These are phyloP conservation scores for Rhinocladiella mackenziei DNA, from an alignment of 2,329 filamentous ascomycete species.

Conservation along the genomic window DNA sequence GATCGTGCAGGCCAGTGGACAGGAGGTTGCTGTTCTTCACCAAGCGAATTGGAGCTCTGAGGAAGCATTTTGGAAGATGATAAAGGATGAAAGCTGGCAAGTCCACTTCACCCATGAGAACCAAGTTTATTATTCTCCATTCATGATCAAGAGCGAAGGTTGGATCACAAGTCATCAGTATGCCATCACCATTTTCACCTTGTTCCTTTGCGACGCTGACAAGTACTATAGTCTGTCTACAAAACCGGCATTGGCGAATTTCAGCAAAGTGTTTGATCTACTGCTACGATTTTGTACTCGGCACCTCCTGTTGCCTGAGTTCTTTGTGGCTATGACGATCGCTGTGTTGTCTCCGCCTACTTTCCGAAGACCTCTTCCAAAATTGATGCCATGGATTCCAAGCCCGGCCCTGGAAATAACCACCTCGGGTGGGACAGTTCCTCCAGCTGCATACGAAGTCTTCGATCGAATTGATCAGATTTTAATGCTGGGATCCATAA, in stretches of 20 bases:
- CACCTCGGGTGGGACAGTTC: background rate
- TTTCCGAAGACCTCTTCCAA: background rate
- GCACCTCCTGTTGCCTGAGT: background rate
- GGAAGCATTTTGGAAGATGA: background rate
- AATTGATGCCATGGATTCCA: background rate
- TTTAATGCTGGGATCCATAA: background rate
- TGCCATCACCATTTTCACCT: background rate
- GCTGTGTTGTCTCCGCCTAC: background rate
- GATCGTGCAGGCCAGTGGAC: background rate
- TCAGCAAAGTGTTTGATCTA: background rate
- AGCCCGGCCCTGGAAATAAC: background rate
- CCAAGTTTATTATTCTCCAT: background rate
- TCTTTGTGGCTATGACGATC: background rate
- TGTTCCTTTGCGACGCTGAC: background rate
- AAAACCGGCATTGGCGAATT: background rate
- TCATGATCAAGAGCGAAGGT: background rate
- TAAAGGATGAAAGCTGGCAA: background rate
- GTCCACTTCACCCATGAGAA: background rate
- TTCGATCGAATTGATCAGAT: background rate
- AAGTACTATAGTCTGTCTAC: background rate
- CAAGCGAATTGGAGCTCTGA: background rate
- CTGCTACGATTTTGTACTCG: background rate
- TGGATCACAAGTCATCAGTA: background rate
- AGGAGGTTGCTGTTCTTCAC: background rate
- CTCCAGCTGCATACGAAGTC: background rate